Evolutionary conservation across 2,329 filamentous ascomycete genomes (phyloP).

Genomic region (Claviceps purpurea): DNA sequence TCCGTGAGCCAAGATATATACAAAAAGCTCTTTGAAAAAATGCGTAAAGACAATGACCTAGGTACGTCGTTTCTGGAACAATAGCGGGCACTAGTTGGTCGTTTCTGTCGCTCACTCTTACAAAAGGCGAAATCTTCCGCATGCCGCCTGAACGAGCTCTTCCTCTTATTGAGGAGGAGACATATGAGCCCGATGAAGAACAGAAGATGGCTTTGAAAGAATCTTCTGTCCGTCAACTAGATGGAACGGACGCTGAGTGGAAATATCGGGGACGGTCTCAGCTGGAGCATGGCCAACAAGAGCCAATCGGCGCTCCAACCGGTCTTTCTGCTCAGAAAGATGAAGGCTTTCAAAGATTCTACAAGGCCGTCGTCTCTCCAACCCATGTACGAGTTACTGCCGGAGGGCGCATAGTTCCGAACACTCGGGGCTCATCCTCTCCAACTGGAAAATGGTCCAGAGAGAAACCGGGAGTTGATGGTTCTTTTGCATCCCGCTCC

Average conservation of each 20-base stretch:
- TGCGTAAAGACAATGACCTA: slow-evolving; percentile 27
- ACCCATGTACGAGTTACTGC: slow-evolving; percentile 55
- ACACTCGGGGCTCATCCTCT: slow-evolving; percentile 40
- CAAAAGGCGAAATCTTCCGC: slow-evolving; percentile 19
- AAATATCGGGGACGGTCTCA: slow-evolving; percentile 33
- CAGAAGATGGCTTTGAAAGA: slow-evolving; percentile 6
- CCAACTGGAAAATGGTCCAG: slow-evolving; percentile 37
- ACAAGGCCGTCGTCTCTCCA: slow-evolving; percentile 53
- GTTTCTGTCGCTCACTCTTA: not conserved
- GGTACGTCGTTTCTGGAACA: slow-evolving; percentile 17
- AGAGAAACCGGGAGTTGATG: slow-evolving; percentile 21
- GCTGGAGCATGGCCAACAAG: slow-evolving; percentile 27
- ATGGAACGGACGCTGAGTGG: slow-evolving; percentile 29
- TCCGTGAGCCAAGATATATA: slow-evolving; percentile 15
- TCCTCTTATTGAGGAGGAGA: slow-evolving; percentile 19
- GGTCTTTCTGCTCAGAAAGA: slow-evolving; percentile 41
- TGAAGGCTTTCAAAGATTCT: slow-evolving; percentile 55
- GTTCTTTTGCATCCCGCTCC: slow-evolving; percentile 7
- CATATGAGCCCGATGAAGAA: slow-evolving; percentile 6
- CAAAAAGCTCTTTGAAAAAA: slow-evolving; percentile 17
- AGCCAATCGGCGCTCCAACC: slow-evolving; percentile 40
- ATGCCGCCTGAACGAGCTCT: slow-evolving; percentile 14
- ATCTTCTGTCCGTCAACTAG: slow-evolving; percentile 18
- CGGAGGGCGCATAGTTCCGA: slow-evolving; percentile 53
- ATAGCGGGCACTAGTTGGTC: not conserved